phyloP scores from a whole-genome alignment of 2,329 filamentous ascomycete genomes.

The Pestalotiopsis sp. region DNA sequence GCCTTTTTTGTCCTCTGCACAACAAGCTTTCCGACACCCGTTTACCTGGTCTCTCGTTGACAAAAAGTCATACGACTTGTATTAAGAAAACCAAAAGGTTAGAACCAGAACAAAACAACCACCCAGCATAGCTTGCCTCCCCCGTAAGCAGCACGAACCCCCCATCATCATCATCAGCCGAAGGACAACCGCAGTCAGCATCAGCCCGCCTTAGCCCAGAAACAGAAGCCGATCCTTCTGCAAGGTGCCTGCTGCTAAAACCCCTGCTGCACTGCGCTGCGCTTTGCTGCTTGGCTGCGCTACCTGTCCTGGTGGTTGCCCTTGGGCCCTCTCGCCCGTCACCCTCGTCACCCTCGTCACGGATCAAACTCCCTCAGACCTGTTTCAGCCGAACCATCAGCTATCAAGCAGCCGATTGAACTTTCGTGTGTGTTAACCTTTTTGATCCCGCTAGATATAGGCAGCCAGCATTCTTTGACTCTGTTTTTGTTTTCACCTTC shows the following conservation, averaged over 20 bases:
- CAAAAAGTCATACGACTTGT: neutral
- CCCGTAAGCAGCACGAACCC: neutral
- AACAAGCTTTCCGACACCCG: constrained; percentile 15
- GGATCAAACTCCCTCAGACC: constrained; percentile 36
- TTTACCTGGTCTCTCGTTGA: constrained; percentile 15
- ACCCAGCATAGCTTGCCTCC: neutral
- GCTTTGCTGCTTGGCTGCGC: constrained; percentile 2
- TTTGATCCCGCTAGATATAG: neutral
- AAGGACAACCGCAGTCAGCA: neutral
- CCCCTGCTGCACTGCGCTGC: neutral
- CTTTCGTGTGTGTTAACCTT: neutral
- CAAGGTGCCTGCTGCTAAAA: neutral
- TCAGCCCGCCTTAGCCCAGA: neutral
- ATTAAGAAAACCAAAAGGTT: constrained; percentile 11
- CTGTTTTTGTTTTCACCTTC: neutral
- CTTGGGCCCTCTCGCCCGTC: neutral
- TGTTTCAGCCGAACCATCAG: constrained; percentile 35
- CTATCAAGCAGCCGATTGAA: neutral
- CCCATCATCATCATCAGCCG: neutral
- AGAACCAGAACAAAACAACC: neutral
- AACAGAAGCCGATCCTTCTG: constrained; percentile 1
- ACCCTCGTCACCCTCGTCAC: constrained; percentile 28
- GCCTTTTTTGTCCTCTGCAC: constrained; percentile 3
- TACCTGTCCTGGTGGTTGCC: constrained; percentile 7
- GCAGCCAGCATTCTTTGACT: neutral